Evolutionary conservation across 2,329 filamentous ascomycete genomes (phyloP), one percentile per base, ranked within the genome.

Genomic region (Colletotrichum sp.): DNA sequence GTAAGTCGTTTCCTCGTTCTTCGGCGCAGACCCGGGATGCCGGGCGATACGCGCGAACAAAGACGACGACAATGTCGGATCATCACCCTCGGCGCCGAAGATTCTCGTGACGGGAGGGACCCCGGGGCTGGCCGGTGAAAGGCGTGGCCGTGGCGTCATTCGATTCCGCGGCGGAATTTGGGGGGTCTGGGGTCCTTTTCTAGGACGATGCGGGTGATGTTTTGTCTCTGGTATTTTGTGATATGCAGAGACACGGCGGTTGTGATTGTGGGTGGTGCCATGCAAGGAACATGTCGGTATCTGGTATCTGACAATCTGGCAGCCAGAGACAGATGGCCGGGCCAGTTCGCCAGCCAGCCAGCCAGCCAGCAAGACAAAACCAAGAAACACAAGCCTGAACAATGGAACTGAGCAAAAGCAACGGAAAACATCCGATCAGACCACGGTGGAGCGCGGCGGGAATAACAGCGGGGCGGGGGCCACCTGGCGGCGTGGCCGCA

Each of bases 401-500:
- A 26, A 24, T 59, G 18, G 28, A 39, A n/a, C 7, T 39, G 44
- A 26, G 28, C 36, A 18, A 57, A 57, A 28, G 65, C 55, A 30
- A 73, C 73, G 73, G 73, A 73, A 75, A 73, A 55, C 39, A 52
- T 72, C 73, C 73, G 73, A 73, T 75, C 73, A 75, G 70, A 12
- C 63, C 73, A 73, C 64, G 62, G 68, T 52, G 68, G 48, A 73
- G 16, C 68, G 68, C 39, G 68, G 48, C 24, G 66, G 67, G 34
- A 69, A 69, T 48, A 72, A 75, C 62, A 63, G 63, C 63, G 44
- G 73, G 66, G 8, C 67, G 39, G 24, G 34, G 8, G 44, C 44
- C 44, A 26, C 36, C 32, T 36, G 60, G 57, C 60, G 73, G 70
- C 73, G 44, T 75, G 73, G 73, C 73, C 64, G 73, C 70, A 75